Evolutionary conservation across 495 filamentous ascomycete species (phyloP).

Genomic region (Lasiosphaeriaceae sp.): DNA sequence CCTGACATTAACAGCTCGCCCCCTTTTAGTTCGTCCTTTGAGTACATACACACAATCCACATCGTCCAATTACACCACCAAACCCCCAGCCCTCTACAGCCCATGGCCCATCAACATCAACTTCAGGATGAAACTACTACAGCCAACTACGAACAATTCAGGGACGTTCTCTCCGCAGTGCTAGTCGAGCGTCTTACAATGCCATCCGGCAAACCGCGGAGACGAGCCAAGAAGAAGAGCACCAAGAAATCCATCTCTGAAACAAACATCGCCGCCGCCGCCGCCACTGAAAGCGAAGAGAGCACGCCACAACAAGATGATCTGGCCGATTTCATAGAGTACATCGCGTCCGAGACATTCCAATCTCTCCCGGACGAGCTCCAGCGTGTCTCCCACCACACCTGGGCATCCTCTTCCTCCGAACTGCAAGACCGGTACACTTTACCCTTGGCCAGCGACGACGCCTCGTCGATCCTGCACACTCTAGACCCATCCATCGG

Average conservation of each 20-base stretch:
- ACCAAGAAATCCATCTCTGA: slow-evolving; percentile 18
- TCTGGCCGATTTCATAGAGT: slow-evolving; percentile 70
- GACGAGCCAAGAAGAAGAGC: slow-evolving; percentile 13
- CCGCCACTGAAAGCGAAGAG: slow-evolving; percentile 28
- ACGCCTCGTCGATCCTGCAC: slow-evolving; percentile 31
- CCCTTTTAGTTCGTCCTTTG: no score
- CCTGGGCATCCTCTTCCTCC: slow-evolving; percentile 43
- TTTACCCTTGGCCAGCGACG: slow-evolving; percentile 38
- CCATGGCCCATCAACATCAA: background rate
- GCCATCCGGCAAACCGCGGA: slow-evolving; percentile 18
- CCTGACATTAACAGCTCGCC: no score
- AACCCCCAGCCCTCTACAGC: background rate
- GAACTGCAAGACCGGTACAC: slow-evolving; percentile 47
- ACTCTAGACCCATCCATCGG: slow-evolving; percentile 45
- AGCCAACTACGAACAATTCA: slow-evolving; percentile 64
- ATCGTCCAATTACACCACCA: background rate
- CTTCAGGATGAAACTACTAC: background rate
- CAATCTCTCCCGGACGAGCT: slow-evolving; percentile 55
- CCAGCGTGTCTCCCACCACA: slow-evolving; percentile 56
- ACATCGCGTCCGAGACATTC: slow-evolving; percentile 69
- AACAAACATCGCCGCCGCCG: slow-evolving; percentile 1
- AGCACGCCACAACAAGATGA: slow-evolving; percentile 45
- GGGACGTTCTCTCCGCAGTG: slow-evolving; percentile 55
- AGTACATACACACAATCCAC: background rate
- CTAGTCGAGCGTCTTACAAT: slow-evolving; percentile 50